Conservation (phyloP, 2,329 filamentous ascomycete genomes). For the Mycosphaerelloides madeirae region DNA sequence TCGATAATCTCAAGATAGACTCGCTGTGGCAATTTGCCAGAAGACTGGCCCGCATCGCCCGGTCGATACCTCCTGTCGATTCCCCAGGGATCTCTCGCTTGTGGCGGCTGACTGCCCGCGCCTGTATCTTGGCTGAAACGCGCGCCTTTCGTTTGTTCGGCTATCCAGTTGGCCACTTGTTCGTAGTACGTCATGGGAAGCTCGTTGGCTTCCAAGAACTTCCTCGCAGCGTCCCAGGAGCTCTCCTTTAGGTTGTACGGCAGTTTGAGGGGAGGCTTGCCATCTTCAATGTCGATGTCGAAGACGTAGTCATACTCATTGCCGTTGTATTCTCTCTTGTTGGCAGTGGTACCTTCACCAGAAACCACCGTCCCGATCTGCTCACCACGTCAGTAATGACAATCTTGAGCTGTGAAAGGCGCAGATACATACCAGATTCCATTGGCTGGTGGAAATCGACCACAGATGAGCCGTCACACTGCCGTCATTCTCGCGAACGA, state of each 20-base stretch:
- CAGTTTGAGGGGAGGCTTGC: conserved; percentile 86
- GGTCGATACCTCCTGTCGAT: conserved; percentile 75
- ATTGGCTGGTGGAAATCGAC: conserved; percentile 51
- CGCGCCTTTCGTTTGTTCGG: conserved; percentile 80
- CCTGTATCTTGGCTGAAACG: conserved; percentile 59
- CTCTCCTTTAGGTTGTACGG: conserved; percentile 91
- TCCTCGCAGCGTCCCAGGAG: conserved; percentile 84
- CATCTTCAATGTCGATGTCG: conserved; percentile 92
- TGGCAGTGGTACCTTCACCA: conserved; percentile 70
- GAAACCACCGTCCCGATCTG: conserved; percentile 91
- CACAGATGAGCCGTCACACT: conserved; percentile 83
- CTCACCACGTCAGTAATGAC: conserved; percentile 5
- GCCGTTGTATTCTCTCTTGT: conserved; percentile 69
- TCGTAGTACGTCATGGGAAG: conserved; percentile 83
- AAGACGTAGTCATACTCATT: conserved; percentile 96
- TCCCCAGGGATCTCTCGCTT: conserved; percentile 68
- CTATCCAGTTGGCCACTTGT: conserved; percentile 88
- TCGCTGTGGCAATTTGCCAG: conserved; percentile 28
- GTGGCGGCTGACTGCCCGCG: conserved; percentile 35
- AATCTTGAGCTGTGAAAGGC: neutral
- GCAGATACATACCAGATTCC: conserved; percentile 26
- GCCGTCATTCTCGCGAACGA: conserved; percentile 78
- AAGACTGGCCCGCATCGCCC: conserved; percentile 51
- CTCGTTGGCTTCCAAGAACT: conserved; percentile 85
- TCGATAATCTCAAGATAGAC: conserved; percentile 29